Conservation (phyloP, 805 yeast species). For the Starmerella stigmatis region DNA sequence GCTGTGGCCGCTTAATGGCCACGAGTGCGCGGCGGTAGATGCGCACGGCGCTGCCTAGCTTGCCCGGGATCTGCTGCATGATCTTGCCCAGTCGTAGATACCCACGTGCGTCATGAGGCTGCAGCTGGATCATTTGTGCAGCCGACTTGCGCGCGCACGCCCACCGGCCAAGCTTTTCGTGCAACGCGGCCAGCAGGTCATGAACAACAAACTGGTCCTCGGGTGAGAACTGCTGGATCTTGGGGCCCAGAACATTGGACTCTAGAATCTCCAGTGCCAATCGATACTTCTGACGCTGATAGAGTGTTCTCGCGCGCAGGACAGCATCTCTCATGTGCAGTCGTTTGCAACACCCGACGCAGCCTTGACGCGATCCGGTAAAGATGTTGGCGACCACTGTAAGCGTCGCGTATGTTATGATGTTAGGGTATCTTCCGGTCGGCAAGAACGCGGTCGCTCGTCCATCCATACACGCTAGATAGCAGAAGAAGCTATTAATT, state of each 20-base stretch:
- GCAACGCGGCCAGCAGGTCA: slow-evolving; percentile 21
- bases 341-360: not conserved
- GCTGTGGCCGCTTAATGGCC: slow-evolving; percentile 5
- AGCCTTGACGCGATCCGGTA: too few species aligned
- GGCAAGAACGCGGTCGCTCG: too few species aligned
- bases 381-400: too few species aligned
- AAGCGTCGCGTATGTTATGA: not conserved
- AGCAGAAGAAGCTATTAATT: not conserved
- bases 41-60: slow-evolving; percentile 12
- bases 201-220: slow-evolving; percentile 9
- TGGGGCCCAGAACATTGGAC: slow-evolving; percentile 4
- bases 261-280: slow-evolving; percentile 21
- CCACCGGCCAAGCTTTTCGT: slow-evolving; percentile 16
- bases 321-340: slow-evolving; percentile 17
- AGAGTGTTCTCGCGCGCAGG: slow-evolving; percentile 17
- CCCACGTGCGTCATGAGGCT: slow-evolving; percentile 17
- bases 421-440: not conserved
- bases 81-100: slow-evolving; percentile 22
- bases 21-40: slow-evolving; percentile 17
- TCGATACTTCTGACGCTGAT: slow-evolving; percentile 12
- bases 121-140: slow-evolving; percentile 11
- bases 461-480: too few species aligned
- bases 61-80: slow-evolving; percentile 12
- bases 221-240: not conserved
- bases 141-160: slow-evolving; percentile 18